A percentile compares a stretch with the other conserved stretches of the same genome.
Conservation (phyloP, 306 rosid genomes). For the Albizia julibrissin region DNA sequence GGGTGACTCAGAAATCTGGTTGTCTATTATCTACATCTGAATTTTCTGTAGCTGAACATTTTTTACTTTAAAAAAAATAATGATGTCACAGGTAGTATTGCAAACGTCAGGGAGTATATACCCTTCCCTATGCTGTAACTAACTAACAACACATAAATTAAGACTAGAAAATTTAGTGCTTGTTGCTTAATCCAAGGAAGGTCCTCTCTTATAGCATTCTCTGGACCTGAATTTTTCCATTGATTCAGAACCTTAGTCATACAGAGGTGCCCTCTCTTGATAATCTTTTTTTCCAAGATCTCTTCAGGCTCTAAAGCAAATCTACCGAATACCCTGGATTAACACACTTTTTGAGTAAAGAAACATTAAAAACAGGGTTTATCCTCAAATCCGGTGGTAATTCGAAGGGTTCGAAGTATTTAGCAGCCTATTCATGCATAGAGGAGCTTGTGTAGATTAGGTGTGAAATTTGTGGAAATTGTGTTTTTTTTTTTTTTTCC, state of each 20-base stretch:
- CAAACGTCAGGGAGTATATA: not conserved
- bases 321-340: not conserved
- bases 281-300: not conserved
- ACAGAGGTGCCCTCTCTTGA: not conserved
- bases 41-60: not conserved
- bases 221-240: not conserved
- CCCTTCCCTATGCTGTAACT: not conserved
- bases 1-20: not conserved
- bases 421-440: not conserved
- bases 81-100: not conserved
- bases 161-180: not conserved
- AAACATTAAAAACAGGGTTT: not conserved
- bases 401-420: too few species aligned
- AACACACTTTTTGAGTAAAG: not conserved
- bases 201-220: not conserved
- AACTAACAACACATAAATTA: not conserved
- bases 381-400: not conserved
- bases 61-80: not conserved
- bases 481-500: too few species aligned
- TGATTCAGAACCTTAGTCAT: not conserved
- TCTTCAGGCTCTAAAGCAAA: not conserved
- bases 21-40: not conserved
- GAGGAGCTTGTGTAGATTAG: not conserved
- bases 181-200: not conserved
- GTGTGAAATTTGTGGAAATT: not conserved